Conservation (phyloP, 768 basidiomycete species). For the Trametes meyenii region DNA sequence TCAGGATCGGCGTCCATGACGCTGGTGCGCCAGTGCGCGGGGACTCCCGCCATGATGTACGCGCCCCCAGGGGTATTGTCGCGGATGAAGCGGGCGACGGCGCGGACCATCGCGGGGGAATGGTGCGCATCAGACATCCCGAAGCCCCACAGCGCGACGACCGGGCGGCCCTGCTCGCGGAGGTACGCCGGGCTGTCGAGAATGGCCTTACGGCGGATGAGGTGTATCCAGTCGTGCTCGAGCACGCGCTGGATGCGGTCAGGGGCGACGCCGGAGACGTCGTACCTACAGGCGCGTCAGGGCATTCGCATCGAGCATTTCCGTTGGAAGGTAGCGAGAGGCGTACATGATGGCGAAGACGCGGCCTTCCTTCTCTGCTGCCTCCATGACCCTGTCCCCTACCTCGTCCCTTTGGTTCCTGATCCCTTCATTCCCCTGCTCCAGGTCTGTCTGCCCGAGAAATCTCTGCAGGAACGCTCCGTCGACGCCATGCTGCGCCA, state of each 20-base stretch:
- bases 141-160: constrained; percentile 80
- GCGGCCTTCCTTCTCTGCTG: constrained; percentile 78
- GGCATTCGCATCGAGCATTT: neutral
- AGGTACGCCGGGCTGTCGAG: constrained; percentile 77
- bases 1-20: constrained; percentile 70
- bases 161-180: constrained; percentile 66
- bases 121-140: constrained; percentile 67
- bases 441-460: constrained; percentile 62
- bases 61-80: constrained; percentile 69
- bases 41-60: constrained; percentile 72
- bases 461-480: constrained; percentile 85
- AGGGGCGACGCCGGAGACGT: constrained; percentile 75
- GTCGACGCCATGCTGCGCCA: constrained; percentile 80
- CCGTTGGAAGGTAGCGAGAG: neutral
- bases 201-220: constrained; percentile 60
- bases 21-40: constrained; percentile 76
- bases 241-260: constrained; percentile 69
- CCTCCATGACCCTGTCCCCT: constrained; percentile 68
- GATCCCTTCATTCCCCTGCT: constrained; percentile 58
- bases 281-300: constrained; percentile 59
- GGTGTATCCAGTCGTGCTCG: constrained; percentile 74
- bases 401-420: constrained; percentile 72
- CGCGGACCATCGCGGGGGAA: constrained; percentile 58
- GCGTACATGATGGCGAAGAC: constrained; percentile 85
- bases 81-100: constrained; percentile 60